Percentiles rank a stretch among this genome's conserved stretches.
These are phyloP conservation scores for Aureobasidium pullulans DNA, from an alignment of 2,329 filamentous ascomycete genomes.

Conservation along the genomic window DNA sequence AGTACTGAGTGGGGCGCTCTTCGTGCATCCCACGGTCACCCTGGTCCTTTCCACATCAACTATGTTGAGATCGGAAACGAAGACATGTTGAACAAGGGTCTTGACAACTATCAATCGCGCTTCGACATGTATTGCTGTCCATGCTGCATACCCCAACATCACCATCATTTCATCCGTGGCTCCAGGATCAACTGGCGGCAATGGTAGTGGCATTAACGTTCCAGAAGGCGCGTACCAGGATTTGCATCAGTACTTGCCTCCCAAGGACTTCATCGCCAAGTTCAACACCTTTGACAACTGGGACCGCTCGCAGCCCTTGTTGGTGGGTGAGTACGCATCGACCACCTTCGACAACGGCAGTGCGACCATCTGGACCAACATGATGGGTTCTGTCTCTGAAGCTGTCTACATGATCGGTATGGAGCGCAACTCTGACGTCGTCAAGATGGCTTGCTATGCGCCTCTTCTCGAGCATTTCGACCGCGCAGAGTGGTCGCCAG, in stretches of 20 bases:
- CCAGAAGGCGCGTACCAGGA: slow-evolving; percentile 21
- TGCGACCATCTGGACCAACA: slow-evolving; percentile 33
- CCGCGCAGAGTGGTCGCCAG: slow-evolving; percentile 28
- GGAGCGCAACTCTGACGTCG: slow-evolving; percentile 56
- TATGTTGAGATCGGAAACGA: slow-evolving; percentile 64
- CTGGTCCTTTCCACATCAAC: slow-evolving; percentile 52
- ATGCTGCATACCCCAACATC: slow-evolving; percentile 48
- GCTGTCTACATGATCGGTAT: slow-evolving; percentile 58
- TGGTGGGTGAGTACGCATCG: slow-evolving; percentile 47
- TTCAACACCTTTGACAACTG: slow-evolving; percentile 41
- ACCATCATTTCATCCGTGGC: slow-evolving; percentile 45
- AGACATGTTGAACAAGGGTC: slow-evolving; percentile 51
- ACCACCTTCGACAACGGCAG: slow-evolving; percentile 35
- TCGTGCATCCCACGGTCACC: slow-evolving; percentile 53
- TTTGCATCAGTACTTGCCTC: slow-evolving; percentile 26
- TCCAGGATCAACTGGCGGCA: slow-evolving; percentile 18
- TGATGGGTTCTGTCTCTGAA: slow-evolving; percentile 55
- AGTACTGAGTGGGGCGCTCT: slow-evolving; percentile 50
- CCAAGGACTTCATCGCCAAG: slow-evolving; percentile 22
- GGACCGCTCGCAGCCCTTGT: slow-evolving; percentile 34
- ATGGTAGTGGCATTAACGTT: slow-evolving; percentile 15
- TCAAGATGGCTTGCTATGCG: slow-evolving; percentile 47
- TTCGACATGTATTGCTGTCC: slow-evolving; percentile 56
- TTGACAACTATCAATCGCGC: slow-evolving; percentile 35
- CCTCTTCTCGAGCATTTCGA: slow-evolving; percentile 26